Base-by-base conservation (phyloP, 148 eudicot species). In the Rhododendron henanense region DNA sequence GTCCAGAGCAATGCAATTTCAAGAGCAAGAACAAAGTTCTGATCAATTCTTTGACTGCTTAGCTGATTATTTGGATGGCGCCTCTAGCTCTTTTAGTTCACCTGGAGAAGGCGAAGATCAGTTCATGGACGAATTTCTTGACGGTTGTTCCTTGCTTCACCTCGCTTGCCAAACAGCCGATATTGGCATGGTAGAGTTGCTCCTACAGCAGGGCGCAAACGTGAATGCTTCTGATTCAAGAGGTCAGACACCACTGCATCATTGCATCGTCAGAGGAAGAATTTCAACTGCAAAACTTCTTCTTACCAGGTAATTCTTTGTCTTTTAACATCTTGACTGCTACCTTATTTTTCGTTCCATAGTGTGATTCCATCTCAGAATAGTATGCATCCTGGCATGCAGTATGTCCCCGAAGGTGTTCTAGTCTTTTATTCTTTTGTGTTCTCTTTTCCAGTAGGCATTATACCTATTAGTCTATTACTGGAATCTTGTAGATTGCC, bases 111-210 rank as follows among this genome's bases (percentile, higher is more conserved):
- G 89, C 85, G 91, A 90, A 85, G 93, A 88, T 85, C 86, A 86
- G 1, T 84, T 85, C n/a, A 87, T 84, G 81, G 92, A 92, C 78
- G 94, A 88, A 83, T 84, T 87, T 89, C 88, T 90, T 85, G 95
- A 93, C 83, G 97, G 94, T 5, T 92, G 95, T 85, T 92, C 97
- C 47, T 89, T 95, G 87, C 96, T 96, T 88, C 99, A 96, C 86
- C 89, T 95, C 16, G 98, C 98, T 61, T 96, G 99, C 90, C 98
- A 94, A 88, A 88, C 89, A 79, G 90, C 97, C 82, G 99, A 96
- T 89, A 88, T 92, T 63, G 95, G 96, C 89, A 96, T 95, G 99
- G 96, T 96, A 50, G 99, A 96, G 92, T 90, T 96, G 86, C 99
- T 96, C 47, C 84, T 96, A 74, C 99, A 96, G 89, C 92, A 95